Conservation (phyloP, 2,329 filamentous ascomycete species). For the Coleophoma cylindrospora region DNA sequence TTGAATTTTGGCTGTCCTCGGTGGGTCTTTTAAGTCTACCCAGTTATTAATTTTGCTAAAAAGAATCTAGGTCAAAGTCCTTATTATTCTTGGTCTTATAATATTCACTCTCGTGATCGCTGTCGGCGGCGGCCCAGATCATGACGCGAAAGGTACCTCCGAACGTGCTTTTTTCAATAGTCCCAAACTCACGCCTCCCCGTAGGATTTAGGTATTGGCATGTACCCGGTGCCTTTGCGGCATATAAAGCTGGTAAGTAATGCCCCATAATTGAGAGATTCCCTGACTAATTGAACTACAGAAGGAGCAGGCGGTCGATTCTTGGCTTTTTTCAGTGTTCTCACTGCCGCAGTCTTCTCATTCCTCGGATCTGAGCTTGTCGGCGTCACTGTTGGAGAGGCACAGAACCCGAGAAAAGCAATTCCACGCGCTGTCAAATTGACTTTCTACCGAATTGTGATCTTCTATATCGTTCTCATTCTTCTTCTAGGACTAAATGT, state of each 20-base stretch:
- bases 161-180: too few species aligned
- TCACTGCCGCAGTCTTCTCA: constrained; percentile 48
- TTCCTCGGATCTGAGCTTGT: constrained; percentile 62
- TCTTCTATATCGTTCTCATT: constrained; percentile 60
- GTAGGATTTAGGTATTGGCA: constrained; percentile 43
- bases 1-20: constrained; percentile 46
- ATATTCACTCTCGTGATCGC: constrained; percentile 60
- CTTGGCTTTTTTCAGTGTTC: constrained; percentile 50
- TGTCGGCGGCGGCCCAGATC: constrained; percentile 57
- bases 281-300: constrained; percentile 26
- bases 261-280: neutral
- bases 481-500: constrained; percentile 58
- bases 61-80: constrained; percentile 54
- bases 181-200: too few species aligned
- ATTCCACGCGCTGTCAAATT: constrained; percentile 60
- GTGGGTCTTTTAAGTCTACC: neutral
- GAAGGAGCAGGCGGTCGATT: constrained; percentile 45
- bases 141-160: constrained; percentile 33
- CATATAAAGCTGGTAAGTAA: constrained; percentile 15
- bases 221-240: constrained; percentile 36
- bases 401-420: constrained; percentile 57
- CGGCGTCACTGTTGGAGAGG: constrained; percentile 60
- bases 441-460: constrained; percentile 55
- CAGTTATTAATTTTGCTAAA: neutral
- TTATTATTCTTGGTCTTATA: constrained; percentile 63